Evolutionary conservation across 192 early-diverging fungal genomes (phyloP), one percentile per base, ranked within the genome.

Genomic region (Coemansia interrupta): DNA sequence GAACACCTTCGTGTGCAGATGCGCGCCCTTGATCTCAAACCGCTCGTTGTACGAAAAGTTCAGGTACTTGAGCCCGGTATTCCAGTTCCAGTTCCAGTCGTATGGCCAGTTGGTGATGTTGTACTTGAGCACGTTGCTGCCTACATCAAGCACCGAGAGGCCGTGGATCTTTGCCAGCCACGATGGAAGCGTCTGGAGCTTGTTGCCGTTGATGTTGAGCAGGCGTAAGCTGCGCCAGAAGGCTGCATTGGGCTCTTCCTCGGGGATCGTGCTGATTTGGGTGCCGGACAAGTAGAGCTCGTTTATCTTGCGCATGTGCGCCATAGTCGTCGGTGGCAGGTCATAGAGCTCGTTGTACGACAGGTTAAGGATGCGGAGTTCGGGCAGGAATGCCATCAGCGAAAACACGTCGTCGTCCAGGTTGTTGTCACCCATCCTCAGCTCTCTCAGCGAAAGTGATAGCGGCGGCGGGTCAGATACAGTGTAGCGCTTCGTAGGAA

Each of bases 31-130:
- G 70, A 95, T 94, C 72, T 93, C 90, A 26, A 95, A 73, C 41
- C 91, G 75, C 62, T 91, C 89, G 66, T 95, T 95, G 54, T 92
- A 91, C 8, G 92, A 94, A 56, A 95, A 81, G 63, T 94, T 93
- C 20, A 95, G 82, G 48, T 93, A 95, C 66, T 88, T 88, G 17
- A 95, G 82, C 14, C 88, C 87, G 29, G 91, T 72, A 61, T 95
- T 95, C 90, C 91, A 93, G 65, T 92, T 94, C 91, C 93, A 95
- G 64, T 95, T 95, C 93, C 93, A 95, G 63, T 95, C 93, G 66
- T 90, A 94, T 13, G 88, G 90, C 91, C 92, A 95, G 70, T 95
- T 95, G 39, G 90, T 84, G 55, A 94, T 91, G 62, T 95, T 95
- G 70, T 94, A 95, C 78, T 91, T 91, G 45, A 95, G 79, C 26